A percentile compares a stretch with the other conserved stretches of the same genome.
These are phyloP conservation scores for Guyanaporus albipodus DNA, from an alignment of 768 basidiomycete genomes.

Conservation along the genomic window DNA sequence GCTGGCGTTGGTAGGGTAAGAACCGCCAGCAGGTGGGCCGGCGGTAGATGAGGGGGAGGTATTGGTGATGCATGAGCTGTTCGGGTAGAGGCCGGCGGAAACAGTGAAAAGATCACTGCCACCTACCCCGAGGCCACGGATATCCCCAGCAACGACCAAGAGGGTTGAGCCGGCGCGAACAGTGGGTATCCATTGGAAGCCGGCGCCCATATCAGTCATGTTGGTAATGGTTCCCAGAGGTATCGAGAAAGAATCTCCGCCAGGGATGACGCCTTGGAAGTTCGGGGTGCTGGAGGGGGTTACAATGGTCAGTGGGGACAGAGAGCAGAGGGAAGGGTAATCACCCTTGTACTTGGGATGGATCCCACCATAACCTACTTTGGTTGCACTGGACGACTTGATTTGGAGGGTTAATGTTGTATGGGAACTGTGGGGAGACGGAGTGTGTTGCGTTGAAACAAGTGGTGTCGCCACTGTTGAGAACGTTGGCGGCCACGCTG, in stretches of 20 bases:
- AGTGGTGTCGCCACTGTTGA: slow-evolving; percentile 44
- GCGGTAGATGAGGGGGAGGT: slow-evolving; percentile 74
- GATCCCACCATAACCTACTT: slow-evolving; percentile 66
- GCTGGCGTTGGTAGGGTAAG: slow-evolving; percentile 54
- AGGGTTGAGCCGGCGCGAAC: slow-evolving; percentile 64
- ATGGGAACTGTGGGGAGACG: slow-evolving; percentile 54
- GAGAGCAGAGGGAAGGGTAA: slow-evolving; percentile 8
- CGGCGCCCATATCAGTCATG: slow-evolving; percentile 45
- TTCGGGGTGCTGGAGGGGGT: slow-evolving; percentile 42
- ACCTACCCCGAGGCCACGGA: slow-evolving; percentile 60
- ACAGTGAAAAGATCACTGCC: slow-evolving; percentile 63
- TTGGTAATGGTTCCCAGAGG: slow-evolving; percentile 48
- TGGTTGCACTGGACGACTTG: slow-evolving; percentile 61
- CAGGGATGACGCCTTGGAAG: slow-evolving; percentile 74
- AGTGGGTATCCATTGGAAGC: slow-evolving; percentile 66
- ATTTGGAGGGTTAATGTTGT: slow-evolving; percentile 57
- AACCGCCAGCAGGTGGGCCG: slow-evolving; percentile 70
- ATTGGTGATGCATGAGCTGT: slow-evolving; percentile 51
- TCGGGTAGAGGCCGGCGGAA: slow-evolving; percentile 44
- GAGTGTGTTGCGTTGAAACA: slow-evolving; percentile 54
- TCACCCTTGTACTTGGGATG: slow-evolving; percentile 50
- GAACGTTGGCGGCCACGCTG: slow-evolving; percentile 59
- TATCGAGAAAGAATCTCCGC: slow-evolving; percentile 69
- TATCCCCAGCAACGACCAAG: slow-evolving; percentile 63
- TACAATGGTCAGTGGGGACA: background rate